Conservation (phyloP, 2,329 filamentous ascomycete species). For the Aspergillus thermomutatus region DNA sequence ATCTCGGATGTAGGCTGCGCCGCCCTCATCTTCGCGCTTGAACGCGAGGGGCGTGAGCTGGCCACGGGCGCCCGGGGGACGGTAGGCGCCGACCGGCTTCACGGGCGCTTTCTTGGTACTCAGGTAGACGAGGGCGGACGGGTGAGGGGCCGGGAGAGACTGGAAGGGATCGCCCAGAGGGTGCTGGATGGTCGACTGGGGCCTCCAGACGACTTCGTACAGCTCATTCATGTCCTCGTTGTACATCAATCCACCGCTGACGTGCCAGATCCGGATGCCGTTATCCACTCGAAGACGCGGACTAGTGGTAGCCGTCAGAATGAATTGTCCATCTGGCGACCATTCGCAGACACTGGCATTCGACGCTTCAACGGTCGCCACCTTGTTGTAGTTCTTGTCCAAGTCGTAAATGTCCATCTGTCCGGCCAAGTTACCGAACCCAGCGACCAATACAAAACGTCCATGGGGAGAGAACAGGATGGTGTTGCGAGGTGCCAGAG, state of each 20-base stretch:
- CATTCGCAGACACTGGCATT: constrained; percentile 96
- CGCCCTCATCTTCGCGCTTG: constrained; percentile 96
- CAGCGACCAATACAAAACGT: constrained; percentile 87
- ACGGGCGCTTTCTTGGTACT: constrained; percentile 88
- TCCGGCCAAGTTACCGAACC: constrained; percentile 94
- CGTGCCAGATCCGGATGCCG: constrained; percentile 91
- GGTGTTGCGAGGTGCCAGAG: constrained; percentile 85
- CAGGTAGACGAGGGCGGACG: constrained; percentile 77
- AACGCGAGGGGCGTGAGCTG: constrained; percentile 87
- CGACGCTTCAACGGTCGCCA: constrained; percentile 89
- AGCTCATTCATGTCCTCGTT: constrained; percentile 92
- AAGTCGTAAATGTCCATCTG: constrained; percentile 98
- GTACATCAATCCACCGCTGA: constrained; percentile 85
- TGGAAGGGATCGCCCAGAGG: constrained; percentile 68
- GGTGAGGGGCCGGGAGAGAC: constrained; percentile 72
- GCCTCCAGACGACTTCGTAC: constrained; percentile 87
- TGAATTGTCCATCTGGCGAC: constrained; percentile 93
- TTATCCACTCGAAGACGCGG: constrained; percentile 95
- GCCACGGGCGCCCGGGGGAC: constrained; percentile 88
- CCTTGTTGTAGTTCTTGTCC: constrained; percentile 87
- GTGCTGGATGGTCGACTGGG: constrained; percentile 61
- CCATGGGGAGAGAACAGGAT: constrained; percentile 92
- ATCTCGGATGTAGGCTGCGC: constrained; percentile 80
- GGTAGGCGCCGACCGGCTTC: constrained; percentile 95
- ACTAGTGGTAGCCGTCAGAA: constrained; percentile 96